A percentile compares a stretch with the other conserved stretches of the same genome.
These are phyloP conservation scores for Cladosporium sp. DNA, from an alignment of 2,329 filamentous ascomycete species.

Conservation along the genomic window DNA sequence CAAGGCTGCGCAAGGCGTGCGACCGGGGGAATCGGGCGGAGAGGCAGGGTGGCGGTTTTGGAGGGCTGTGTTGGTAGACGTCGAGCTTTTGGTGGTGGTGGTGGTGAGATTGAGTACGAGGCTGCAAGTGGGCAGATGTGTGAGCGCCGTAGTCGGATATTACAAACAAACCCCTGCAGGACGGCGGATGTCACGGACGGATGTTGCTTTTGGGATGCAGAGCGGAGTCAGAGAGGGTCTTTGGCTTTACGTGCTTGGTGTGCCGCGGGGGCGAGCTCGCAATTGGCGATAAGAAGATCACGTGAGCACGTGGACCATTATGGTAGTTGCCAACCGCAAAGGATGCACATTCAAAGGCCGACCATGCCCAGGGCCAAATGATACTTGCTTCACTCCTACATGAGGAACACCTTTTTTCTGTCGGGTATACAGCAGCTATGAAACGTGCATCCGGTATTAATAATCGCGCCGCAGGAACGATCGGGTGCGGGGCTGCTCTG, in stretches of 20 bases:
- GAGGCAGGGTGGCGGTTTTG: conserved; percentile 16
- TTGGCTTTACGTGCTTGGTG: conserved; percentile 8
- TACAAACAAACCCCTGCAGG: conserved; percentile 20
- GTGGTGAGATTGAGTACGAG: neutral
- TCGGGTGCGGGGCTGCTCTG: conserved; percentile 7
- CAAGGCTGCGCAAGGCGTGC: conserved; percentile 17
- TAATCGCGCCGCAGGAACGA: conserved; percentile 5
- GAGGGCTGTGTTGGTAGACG: neutral
- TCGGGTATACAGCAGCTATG: neutral
- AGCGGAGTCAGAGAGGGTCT: conserved; percentile 19
- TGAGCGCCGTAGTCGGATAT: neutral
- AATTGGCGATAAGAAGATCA: conserved; percentile 7
- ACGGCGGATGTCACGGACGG: conserved; percentile 13
- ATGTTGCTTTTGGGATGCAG: conserved; percentile 15
- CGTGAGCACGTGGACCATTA: conserved; percentile 1
- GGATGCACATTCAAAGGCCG: neutral
- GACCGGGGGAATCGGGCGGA: conserved; percentile 15
- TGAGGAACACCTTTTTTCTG: neutral
- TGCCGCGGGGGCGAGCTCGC: conserved; percentile 8
- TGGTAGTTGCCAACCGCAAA: neutral
- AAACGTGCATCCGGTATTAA: neutral
- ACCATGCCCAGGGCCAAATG: neutral
- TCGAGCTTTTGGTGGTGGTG: neutral
- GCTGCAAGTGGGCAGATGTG: neutral
- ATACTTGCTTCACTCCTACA: neutral